These are phyloP conservation scores for Spathaspora sp. DNA, from an alignment of 1,139 yeast species.

Conservation along the genomic window DNA sequence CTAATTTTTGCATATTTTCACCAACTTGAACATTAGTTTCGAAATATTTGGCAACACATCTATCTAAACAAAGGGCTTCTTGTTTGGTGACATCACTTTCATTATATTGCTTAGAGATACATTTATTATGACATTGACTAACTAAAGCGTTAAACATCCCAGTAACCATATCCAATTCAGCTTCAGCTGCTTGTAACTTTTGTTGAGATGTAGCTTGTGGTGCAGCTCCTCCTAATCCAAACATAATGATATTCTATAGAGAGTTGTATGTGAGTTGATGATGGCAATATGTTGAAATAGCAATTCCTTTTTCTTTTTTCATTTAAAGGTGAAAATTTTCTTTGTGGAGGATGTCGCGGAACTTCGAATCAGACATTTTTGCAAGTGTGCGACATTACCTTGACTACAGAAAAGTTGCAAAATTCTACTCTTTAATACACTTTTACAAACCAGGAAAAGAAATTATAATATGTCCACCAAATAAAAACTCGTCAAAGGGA, in stretches of 20 bases:
- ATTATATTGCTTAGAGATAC: constrained; percentile 65
- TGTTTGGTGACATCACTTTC: constrained; percentile 81
- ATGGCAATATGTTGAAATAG: constrained; percentile 7
- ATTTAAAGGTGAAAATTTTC: background rate
- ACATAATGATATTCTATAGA: constrained; percentile 27
- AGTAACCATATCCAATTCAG: constrained; percentile 94
- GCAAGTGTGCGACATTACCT: too few species aligned
- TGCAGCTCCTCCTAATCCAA: constrained; percentile 83
- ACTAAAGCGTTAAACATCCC: constrained; percentile 91
- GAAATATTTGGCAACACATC: constrained; percentile 96
- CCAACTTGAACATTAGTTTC: constrained; percentile 97
- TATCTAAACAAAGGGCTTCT: constrained; percentile 90
- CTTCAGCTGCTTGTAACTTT: constrained; percentile 74
- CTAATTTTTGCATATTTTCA: constrained; percentile 79
- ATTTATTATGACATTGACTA: constrained; percentile 86
- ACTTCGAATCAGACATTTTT: too few species aligned
- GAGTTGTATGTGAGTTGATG: background rate
- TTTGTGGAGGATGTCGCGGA: background rate
- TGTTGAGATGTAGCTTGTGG: constrained; percentile 75
- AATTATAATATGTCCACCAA: constrained; percentile 40
- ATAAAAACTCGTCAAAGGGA: constrained; percentile 24
- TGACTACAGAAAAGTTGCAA: too few species aligned
- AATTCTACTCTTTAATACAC: too few species aligned
- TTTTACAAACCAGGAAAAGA: constrained; percentile 35
- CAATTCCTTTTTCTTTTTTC: constrained; percentile 7